Conservation (phyloP, 2,329 filamentous ascomycete genomes). For the Cordyceps javanica region DNA sequence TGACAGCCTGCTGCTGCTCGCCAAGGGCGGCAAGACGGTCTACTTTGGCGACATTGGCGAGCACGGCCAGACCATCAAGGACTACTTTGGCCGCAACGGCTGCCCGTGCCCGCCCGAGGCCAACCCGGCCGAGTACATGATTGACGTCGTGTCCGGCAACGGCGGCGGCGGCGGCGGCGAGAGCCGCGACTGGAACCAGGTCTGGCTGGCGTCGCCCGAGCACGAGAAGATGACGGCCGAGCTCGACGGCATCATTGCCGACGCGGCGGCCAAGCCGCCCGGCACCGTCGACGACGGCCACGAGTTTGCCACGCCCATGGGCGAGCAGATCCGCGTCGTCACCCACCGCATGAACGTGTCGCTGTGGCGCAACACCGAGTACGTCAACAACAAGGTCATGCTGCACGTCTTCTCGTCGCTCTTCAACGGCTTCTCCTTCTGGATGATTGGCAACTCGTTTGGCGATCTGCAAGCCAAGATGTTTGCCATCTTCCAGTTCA, state of each 20-base stretch:
- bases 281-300: conserved; percentile 44
- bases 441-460: conserved; percentile 48
- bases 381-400: conserved; percentile 57
- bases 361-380: conserved; percentile 61
- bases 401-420: conserved; percentile 49
- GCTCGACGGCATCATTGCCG: conserved; percentile 55
- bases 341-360: conserved; percentile 55
- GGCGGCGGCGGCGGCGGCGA: conserved; percentile 29
- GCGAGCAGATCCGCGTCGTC: conserved; percentile 57
- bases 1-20: conserved; percentile 57
- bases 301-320: conserved; percentile 67
- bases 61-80: conserved; percentile 45
- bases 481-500: conserved; percentile 58
- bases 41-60: conserved; percentile 63
- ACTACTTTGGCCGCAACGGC: conserved; percentile 62
- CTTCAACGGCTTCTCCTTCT: conserved; percentile 58
- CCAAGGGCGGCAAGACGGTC: conserved; percentile 58
- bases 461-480: conserved; percentile 47
- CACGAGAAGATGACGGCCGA: conserved; percentile 50
- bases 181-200: conserved; percentile 59
- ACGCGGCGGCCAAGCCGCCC: conserved; percentile 41
- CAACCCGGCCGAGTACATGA: conserved; percentile 74
- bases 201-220: conserved; percentile 62
- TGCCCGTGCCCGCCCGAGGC: conserved; percentile 54
- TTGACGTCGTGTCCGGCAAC: conserved; percentile 48